Evolutionary conservation across 306 rosid genomes (phyloP).

Genomic region (Gynostemma pentaphyllum): DNA sequence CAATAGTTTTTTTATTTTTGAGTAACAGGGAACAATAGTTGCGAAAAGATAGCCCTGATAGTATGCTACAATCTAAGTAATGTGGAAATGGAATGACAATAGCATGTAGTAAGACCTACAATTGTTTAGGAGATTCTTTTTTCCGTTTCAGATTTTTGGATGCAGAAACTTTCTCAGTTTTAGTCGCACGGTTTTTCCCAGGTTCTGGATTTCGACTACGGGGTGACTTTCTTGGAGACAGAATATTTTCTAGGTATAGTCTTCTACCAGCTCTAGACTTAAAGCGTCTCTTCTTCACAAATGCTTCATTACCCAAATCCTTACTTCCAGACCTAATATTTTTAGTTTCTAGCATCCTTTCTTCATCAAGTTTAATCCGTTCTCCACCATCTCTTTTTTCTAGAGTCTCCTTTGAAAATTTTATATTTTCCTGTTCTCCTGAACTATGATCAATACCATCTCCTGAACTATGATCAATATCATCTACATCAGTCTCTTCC

Average conservation of each 20-base stretch:
- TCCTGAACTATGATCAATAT: conserved; percentile 7
- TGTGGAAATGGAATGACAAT: neutral
- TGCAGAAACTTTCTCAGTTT: conserved; percentile 6
- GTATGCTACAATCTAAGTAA: neutral
- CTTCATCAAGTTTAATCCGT: conserved; percentile 6
- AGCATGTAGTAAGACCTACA: conserved; percentile 8
- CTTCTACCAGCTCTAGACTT: conserved; percentile 21
- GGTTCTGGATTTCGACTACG: neutral
- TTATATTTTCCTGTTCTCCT: conserved; percentile 5
- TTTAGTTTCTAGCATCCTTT: conserved; percentile 8
- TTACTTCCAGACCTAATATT: conserved; percentile 25
- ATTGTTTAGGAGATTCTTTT: conserved; percentile 8
- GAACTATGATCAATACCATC: too few species aligned
- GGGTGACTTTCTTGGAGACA: conserved; percentile 11
- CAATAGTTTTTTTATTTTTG: too few species aligned
- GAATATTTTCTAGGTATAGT: neutral
- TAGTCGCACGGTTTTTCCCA: neutral
- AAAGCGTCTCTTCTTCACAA: conserved; percentile 14
- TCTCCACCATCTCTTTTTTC: conserved; percentile 14
- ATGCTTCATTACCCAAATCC: conserved; percentile 9
- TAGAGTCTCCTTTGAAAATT: conserved; percentile 6
- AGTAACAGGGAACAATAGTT: neutral
- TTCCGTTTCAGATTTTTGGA: conserved; percentile 4
- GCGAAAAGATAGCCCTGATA: neutral
- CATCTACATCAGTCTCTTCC: conserved; percentile 3